These are phyloP conservation scores for Neonectria magnoliae DNA, from an alignment of 2,329 filamentous ascomycete species.

Conservation along the genomic window DNA sequence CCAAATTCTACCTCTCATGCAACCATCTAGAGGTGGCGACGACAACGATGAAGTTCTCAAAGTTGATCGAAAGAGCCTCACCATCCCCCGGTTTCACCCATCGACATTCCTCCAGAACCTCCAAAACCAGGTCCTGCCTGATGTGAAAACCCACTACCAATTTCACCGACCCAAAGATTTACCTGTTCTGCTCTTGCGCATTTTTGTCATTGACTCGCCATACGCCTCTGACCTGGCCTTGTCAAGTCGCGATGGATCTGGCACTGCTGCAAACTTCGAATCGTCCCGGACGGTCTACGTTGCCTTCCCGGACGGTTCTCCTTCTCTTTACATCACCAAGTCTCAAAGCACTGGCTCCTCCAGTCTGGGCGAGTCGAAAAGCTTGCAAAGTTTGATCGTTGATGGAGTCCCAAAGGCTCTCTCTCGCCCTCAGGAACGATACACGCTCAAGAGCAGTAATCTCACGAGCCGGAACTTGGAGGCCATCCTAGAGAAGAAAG, in stretches of 20 bases:
- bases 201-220: slow-evolving; percentile 82
- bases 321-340: slow-evolving; percentile 75
- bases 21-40: slow-evolving; percentile 48
- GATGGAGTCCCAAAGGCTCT: slow-evolving; percentile 86
- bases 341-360: slow-evolving; percentile 56
- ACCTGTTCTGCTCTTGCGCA: slow-evolving; percentile 78
- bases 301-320: slow-evolving; percentile 83
- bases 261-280: slow-evolving; percentile 62
- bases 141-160: slow-evolving; percentile 86
- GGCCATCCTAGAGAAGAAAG: slow-evolving; percentile 74
- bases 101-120: slow-evolving; percentile 82
- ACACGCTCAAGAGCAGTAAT: slow-evolving; percentile 73
- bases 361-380: slow-evolving; percentile 64
- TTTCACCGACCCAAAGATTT: slow-evolving; percentile 75
- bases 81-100: slow-evolving; percentile 79
- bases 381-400: slow-evolving; percentile 75
- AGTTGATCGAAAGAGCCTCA: slow-evolving; percentile 58
- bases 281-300: slow-evolving; percentile 79
- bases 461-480: slow-evolving; percentile 77
- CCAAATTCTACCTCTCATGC: slow-evolving; percentile 64
- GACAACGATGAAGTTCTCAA: slow-evolving; percentile 54
- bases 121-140: slow-evolving; percentile 76
- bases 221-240: slow-evolving; percentile 72
- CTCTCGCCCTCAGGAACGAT: slow-evolving; percentile 77
- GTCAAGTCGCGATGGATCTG: slow-evolving; percentile 44